Percentiles rank a stretch among this genome's conserved stretches.
These are phyloP conservation scores for Rugosomyces carneus DNA, from an alignment of 1,284 basidiomycete genomes.

Conservation along the genomic window DNA sequence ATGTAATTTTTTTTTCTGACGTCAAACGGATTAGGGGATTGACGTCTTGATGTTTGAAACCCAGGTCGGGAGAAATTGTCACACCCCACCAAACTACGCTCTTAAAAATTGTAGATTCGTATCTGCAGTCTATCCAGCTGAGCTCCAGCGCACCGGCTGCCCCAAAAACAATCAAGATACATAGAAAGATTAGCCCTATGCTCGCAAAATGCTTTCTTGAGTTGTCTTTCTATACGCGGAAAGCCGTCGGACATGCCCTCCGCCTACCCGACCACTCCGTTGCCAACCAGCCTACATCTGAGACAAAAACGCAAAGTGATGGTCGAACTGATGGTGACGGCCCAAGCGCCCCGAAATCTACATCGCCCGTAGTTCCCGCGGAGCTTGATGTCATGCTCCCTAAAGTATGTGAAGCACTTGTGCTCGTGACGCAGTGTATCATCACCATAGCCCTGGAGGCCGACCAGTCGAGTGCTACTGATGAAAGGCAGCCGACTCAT, in stretches of 20 bases:
- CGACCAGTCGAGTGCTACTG: conserved; percentile 28
- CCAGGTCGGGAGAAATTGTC: conserved; percentile 65
- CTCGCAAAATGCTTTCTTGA: conserved; percentile 48
- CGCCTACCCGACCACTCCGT: conserved; percentile 22
- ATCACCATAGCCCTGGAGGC: conserved; percentile 57
- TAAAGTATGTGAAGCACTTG: conserved; percentile 73
- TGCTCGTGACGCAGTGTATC: conserved; percentile 74
- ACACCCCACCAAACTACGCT: conserved; percentile 78
- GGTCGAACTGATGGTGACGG: conserved; percentile 15
- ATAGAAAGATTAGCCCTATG: conserved; percentile 43
- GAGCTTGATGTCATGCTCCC: conserved; percentile 62
- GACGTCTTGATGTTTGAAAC: conserved; percentile 9
- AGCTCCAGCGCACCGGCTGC: conserved; percentile 20
- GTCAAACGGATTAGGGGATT: neutral
- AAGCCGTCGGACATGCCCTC: conserved; percentile 44
- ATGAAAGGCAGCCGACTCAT: conserved; percentile 11
- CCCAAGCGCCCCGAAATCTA: conserved; percentile 6
- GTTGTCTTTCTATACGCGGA: conserved; percentile 46
- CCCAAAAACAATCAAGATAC: conserved; percentile 28
- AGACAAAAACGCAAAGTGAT: conserved; percentile 16
- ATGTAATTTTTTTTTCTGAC: conserved; percentile 31
- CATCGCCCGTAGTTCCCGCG: conserved; percentile 19
- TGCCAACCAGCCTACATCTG: conserved; percentile 7
- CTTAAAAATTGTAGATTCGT: conserved; percentile 82
- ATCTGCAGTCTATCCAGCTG: conserved; percentile 48